phyloP scores from a whole-genome alignment of 352 stramenopile genomes.

The Pythium graminicola region DNA sequence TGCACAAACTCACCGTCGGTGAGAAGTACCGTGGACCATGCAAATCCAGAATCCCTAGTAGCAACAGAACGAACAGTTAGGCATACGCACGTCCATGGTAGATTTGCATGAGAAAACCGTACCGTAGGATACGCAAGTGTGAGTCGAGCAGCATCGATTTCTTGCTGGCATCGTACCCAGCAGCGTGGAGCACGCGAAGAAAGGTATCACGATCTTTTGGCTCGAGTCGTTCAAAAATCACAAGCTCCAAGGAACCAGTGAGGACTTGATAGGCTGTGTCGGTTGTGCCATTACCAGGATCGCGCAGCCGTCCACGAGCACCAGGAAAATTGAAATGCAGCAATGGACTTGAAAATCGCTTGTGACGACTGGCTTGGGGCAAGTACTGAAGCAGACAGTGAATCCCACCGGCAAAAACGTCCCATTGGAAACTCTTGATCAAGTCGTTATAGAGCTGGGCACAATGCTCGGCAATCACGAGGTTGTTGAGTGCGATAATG shows the following conservation, averaged over 20 bases:
- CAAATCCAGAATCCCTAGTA: constrained; percentile 43
- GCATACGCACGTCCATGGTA: neutral
- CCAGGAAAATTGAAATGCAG: constrained; percentile 79
- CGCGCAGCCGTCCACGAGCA: constrained; percentile 43
- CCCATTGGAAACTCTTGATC: constrained; percentile 79
- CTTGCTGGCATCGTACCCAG: constrained; percentile 51
- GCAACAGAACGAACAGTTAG: neutral
- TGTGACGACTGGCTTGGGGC: constrained; percentile 49
- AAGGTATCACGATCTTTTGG: constrained; percentile 54
- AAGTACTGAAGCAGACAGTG: constrained; percentile 81
- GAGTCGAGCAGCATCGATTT: constrained; percentile 74
- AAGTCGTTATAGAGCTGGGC: constrained; percentile 68
- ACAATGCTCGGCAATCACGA: constrained; percentile 65
- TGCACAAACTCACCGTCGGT: constrained; percentile 76
- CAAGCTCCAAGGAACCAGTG: constrained; percentile 63
- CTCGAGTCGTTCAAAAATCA: constrained; percentile 82
- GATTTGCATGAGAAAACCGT: no score
- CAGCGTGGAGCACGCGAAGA: constrained; percentile 45
- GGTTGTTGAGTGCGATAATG: constrained; percentile 66
- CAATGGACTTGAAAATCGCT: constrained; percentile 56
- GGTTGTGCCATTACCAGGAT: constrained; percentile 74
- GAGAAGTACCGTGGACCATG: constrained; percentile 69
- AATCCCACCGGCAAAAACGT: constrained; percentile 74
- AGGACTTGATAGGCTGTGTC: constrained; percentile 77
- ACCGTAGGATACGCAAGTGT: constrained; percentile 59